Base-by-base conservation (phyloP, 768 basidiomycete genomes). In the Tephrocybe sp. region DNA sequence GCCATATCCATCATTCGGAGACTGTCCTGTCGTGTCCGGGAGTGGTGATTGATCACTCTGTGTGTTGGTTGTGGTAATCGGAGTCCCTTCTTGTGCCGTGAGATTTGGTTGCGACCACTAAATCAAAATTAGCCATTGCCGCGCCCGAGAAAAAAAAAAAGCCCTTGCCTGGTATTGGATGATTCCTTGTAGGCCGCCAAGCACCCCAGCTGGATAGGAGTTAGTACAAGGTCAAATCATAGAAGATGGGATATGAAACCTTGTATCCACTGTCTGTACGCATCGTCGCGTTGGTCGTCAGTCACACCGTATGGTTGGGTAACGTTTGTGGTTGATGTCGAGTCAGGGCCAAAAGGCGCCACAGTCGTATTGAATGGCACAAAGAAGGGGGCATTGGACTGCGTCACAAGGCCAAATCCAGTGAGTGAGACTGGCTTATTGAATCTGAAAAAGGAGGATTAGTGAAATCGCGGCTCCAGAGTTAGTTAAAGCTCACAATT, bases 1-100 rank as follows among this genome's bases (percentile, higher is more conserved):
- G 32, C 73, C 71, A 59, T 86, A 86, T 62, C 85, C 85, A 65
- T 87, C 85, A 50, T 84, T 81, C 23, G 85, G 85, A 3, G 83
- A 81, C n/a, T 71, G 46, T 6, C 80, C 81, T 4, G 76, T 77
- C 17, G 66, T 65, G 36, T 65, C 65, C 14, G 60, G 59, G 23
- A 51, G 66, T 5, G 65, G 53, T 28, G 68, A 66, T 21, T 62
- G 56, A 6, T 64, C 57, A 0, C 73, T 78, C 6, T 69, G 67
- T 38, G 62, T 66, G 15, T 59, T 56, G 23, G 58, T 55, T 0
- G 72, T 60, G 23, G 68, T 65, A 43, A 85, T 71, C 1, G 72
- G 65, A 9, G 81, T 79, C 33, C 82, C 82, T 14, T 66, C 62
- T 48, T 66, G 49, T 8, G 74, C 63, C 0, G 80, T 80, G 54